A percentile compares a stretch with the other conserved stretches of the same genome.
phyloP scores from a whole-genome alignment of 441 rosid genomes.

The Euphorbia celastroides region DNA sequence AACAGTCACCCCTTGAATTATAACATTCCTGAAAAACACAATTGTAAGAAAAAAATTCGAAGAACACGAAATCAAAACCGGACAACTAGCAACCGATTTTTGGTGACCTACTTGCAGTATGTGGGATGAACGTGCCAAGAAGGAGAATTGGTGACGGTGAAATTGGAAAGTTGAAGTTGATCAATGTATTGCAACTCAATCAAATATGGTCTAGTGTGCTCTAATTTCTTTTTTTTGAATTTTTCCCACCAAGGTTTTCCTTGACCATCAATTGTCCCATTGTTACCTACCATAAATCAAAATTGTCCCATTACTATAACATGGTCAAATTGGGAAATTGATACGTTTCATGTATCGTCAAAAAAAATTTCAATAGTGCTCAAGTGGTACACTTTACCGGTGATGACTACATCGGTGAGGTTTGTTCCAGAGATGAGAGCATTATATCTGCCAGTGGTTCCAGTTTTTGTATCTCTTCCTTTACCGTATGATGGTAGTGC shows the following conservation, averaged over 20 bases:
- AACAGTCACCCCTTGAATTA: conserved; percentile 44
- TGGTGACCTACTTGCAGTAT: conserved; percentile 33
- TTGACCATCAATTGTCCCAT: conserved; percentile 53
- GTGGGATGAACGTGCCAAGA: conserved; percentile 69
- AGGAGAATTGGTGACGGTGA: conserved; percentile 58
- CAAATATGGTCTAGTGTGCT: conserved; percentile 54
- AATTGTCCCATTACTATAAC: not conserved
- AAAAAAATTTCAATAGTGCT: not conserved
- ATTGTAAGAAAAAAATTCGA: too few species aligned
- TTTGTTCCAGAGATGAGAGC: conserved; percentile 62
- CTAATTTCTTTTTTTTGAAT: conserved; percentile 33
- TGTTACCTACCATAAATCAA: not conserved
- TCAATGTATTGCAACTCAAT: conserved; percentile 57
- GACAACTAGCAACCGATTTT: not conserved
- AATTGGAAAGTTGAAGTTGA: conserved; percentile 45
- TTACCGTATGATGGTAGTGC: conserved; percentile 58
- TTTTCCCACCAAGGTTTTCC: conserved; percentile 61
- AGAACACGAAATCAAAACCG: not conserved
- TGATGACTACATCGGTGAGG: conserved; percentile 56
- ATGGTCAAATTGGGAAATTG: not conserved
- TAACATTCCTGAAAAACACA: conserved; percentile 29
- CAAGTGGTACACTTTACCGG: too few species aligned
- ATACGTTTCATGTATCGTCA: too few species aligned
- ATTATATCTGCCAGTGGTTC: conserved; percentile 42
- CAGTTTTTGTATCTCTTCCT: conserved; percentile 57